phyloP scores from a whole-genome alignment of 2,329 filamentous ascomycete genomes.

The Ascochyta fabae region DNA sequence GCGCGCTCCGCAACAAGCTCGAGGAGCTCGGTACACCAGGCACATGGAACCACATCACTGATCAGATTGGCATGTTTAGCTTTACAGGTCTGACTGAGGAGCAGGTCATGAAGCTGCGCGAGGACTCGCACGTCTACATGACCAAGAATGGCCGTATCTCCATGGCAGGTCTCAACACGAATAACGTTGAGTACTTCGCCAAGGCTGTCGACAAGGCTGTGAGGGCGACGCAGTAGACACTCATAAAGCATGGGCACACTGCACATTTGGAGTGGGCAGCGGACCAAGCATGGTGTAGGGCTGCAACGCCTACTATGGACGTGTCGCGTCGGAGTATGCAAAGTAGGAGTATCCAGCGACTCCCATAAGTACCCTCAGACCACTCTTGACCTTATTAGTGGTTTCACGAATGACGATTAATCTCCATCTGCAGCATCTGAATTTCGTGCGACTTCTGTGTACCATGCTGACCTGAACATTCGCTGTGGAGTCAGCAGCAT shows the following conservation, averaged over 20 bases:
- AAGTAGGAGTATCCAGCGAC: not conserved
- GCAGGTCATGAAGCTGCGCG: constrained; percentile 74
- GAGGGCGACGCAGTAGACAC: constrained; percentile 54
- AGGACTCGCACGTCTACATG: constrained; percentile 81
- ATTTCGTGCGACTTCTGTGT: not conserved
- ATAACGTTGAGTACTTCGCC: constrained; percentile 93
- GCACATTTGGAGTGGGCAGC: not conserved
- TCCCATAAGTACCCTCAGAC: constrained; percentile 3
- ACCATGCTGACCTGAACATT: not conserved
- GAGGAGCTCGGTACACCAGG: constrained; percentile 87
- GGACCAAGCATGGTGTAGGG: not conserved
- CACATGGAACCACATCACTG: constrained; percentile 95
- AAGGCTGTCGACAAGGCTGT: constrained; percentile 88
- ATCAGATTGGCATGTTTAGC: constrained; percentile 99
- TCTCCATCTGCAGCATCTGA: not conserved
- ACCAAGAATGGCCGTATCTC: constrained; percentile 98
- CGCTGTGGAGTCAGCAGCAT: not conserved
- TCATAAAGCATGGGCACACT: not conserved
- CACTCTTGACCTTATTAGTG: constrained; percentile 1
- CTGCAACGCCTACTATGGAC: not conserved
- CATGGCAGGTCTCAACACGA: constrained; percentile 95
- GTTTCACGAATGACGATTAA: constrained; percentile 13
- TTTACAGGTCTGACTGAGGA: constrained; percentile 81
- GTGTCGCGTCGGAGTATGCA: not conserved
- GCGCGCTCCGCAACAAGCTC: constrained; percentile 76